Base-by-base conservation (phyloP, 2,329 filamentous ascomycete genomes). In the Aspergillus puulaauensis region DNA sequence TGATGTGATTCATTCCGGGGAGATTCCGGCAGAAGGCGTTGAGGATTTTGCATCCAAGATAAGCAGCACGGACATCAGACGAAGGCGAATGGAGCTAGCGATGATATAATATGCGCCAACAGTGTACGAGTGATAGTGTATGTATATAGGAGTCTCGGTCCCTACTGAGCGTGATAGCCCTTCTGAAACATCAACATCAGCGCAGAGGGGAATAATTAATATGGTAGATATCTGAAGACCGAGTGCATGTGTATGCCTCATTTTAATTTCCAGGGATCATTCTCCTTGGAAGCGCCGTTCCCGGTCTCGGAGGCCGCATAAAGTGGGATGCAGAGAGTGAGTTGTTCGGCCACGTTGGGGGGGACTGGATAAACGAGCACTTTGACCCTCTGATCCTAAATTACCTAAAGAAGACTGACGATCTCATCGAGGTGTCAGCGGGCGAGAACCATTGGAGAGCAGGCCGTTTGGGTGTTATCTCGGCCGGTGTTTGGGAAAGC, bases 41-140 rank as follows among this genome's bases (percentile, higher is more conserved):
- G 83, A 86, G 56, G 82, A 83, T 63, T 96, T 96, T 74, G 85
- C 87, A 24, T 83, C 84, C 60, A 98, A 97, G 77, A 90, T 97
- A 65, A 96, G 92, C 79, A 97, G 93, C 75, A 96, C 93, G 1
- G 89, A 89, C 57, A 96, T 96, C 65, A 81, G 89, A 63, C 81
- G 82, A 60, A 80, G 80, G 27, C 72, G 69, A 58, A 75, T 73
- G 73, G 70, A 77, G 54, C 62, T 70, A 57, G 69, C 74, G 31
- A 73, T 71, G 61, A 65, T 68, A 59, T 63, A 56, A 58, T 37
- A 48, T 21, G 9, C 41, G 41, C 15, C n/a, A 33, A 17, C 51
- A 46, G 43, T 48, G 44, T 47, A 46, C 7, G 44, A 54, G 33
- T 54, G 43, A 27, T 46, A 39, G 41, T 53, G 41, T 46, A 54